Percentiles rank a stretch among this genome's conserved stretches.
These are phyloP conservation scores for Xylaria grammica DNA, from an alignment of 495 filamentous ascomycete species.

Conservation along the genomic window DNA sequence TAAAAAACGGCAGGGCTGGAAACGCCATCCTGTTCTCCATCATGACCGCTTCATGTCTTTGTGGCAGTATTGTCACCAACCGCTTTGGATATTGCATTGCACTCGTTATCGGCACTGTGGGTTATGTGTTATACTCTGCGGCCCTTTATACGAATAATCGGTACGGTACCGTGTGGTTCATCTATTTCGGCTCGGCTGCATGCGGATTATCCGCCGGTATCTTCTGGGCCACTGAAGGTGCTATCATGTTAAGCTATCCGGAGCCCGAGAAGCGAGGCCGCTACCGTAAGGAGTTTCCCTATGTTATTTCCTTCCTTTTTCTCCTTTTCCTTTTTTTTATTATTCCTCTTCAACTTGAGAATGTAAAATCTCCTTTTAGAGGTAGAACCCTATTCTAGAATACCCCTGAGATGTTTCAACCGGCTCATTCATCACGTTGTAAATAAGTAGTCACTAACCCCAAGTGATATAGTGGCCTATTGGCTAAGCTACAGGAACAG, in stretches of 20 bases:
- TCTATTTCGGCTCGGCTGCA: conserved; percentile 31
- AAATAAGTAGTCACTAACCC: no score
- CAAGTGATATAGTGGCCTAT: no score
- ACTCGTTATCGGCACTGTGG: conserved; percentile 34
- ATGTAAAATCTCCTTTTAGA: no score
- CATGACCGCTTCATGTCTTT: conserved; percentile 39
- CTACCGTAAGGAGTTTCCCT: background rate
- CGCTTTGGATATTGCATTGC: conserved; percentile 39
- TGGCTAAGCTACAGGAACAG: no score
- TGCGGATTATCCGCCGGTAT: conserved; percentile 35
- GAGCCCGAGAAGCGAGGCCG: conserved; percentile 22
- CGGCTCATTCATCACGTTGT: no score
- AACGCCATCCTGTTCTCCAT: conserved; percentile 41
- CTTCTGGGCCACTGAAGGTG: conserved; percentile 36
- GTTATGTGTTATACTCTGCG: conserved; percentile 33
- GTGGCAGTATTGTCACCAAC: conserved; percentile 41
- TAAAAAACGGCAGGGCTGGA: conserved; percentile 19
- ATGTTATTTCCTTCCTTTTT: no score
- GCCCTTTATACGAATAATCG: conserved; percentile 34
- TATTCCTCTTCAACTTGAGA: no score
- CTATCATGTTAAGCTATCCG: conserved; percentile 34
- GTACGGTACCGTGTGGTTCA: conserved; percentile 31
- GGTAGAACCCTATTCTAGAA: no score
- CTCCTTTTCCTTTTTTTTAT: no score
- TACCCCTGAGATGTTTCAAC: no score